Percentiles rank a stretch among this genome's conserved stretches.
Conservation (phyloP, 2,329 filamentous ascomycete species). For the Fusarium praegraminearum region DNA sequence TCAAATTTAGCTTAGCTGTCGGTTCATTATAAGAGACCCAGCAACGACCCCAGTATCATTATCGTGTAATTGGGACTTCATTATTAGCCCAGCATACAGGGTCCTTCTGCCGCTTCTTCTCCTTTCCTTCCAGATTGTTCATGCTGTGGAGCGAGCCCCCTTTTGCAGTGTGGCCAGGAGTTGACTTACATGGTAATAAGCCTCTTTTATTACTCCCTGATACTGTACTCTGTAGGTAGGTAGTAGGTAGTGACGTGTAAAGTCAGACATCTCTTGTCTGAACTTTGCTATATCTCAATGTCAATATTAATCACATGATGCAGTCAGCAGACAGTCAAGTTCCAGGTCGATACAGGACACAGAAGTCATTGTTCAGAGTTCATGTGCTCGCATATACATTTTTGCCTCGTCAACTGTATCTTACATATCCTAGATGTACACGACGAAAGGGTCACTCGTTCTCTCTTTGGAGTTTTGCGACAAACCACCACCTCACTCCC, state of each 20-base stretch:
- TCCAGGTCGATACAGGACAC: background rate
- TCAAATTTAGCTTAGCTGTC: slow-evolving; percentile 36
- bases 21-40: slow-evolving; percentile 34
- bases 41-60: slow-evolving; percentile 29
- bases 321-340: background rate
- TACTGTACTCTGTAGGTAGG: no score
- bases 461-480: slow-evolving; percentile 7
- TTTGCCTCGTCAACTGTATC: slow-evolving; percentile 40
- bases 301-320: background rate
- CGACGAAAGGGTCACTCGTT: slow-evolving; percentile 28
- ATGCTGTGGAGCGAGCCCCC: slow-evolving; percentile 13
- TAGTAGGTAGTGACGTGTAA: background rate
- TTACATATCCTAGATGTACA: slow-evolving; percentile 48
- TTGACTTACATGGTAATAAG: slow-evolving; percentile 14
- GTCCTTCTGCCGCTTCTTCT: slow-evolving; percentile 24
- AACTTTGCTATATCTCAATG: background rate
- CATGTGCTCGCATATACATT: slow-evolving; percentile 17
- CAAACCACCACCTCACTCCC: background rate
- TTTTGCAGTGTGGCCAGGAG: slow-evolving; percentile 4
- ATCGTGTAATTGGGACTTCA: slow-evolving; percentile 26
- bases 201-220: background rate
- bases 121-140: slow-evolving; percentile 10
- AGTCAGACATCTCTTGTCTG: background rate
- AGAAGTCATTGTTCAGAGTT: background rate
- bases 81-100: slow-evolving; percentile 21